phyloP scores from a whole-genome alignment of 495 filamentous ascomycete species.

The Lasiosphaeria hispida region DNA sequence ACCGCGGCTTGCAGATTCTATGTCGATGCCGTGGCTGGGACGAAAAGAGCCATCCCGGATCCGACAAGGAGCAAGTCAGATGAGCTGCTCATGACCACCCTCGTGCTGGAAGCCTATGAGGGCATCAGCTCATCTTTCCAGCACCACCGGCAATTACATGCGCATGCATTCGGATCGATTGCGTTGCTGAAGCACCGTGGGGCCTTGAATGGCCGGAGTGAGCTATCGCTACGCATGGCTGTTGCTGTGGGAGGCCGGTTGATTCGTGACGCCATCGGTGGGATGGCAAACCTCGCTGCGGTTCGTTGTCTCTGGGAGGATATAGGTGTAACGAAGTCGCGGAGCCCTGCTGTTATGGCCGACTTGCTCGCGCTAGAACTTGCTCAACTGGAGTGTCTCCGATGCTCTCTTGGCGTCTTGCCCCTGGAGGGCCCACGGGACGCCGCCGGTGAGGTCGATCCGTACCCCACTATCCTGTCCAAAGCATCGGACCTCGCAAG shows the following conservation, averaged over 20 bases:
- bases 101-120: slow-evolving; percentile 1
- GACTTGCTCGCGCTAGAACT: background rate
- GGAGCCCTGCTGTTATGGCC: background rate
- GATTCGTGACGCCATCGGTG: background rate
- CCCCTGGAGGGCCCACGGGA: background rate
- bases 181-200: background rate
- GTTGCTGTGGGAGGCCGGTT: background rate
- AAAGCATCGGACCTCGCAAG: slow-evolving; percentile 3
- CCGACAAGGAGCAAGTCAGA: background rate
- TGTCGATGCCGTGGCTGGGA: background rate
- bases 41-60: background rate
- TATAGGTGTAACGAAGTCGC: background rate
- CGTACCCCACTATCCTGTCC: background rate
- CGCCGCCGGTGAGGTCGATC: background rate
- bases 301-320: background rate
- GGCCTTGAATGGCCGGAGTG: background rate
- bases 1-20: background rate
- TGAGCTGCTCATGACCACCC: slow-evolving; percentile 1
- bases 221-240: background rate
- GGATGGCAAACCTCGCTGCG: background rate
- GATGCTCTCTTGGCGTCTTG: background rate
- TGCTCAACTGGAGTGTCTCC: background rate
- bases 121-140: background rate
- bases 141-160: background rate
- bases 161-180: background rate